Evolutionary conservation across 31 red algal genomes (phyloP).

Genomic region (Odonthalia washingtoniensis): DNA sequence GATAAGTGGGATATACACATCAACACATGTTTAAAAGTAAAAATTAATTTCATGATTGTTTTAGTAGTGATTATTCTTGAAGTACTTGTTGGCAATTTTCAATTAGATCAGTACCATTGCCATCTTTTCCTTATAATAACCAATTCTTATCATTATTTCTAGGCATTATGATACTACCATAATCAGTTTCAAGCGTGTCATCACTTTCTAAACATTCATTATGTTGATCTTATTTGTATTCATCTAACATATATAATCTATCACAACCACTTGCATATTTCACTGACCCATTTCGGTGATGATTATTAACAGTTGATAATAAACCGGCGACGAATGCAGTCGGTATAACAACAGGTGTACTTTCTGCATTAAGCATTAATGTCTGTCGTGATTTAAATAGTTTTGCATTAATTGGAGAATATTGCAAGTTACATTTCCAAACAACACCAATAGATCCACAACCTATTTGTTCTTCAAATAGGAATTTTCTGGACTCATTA

Average conservation of each 20-base stretch:
- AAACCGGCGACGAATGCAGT: too few relatives aligned
- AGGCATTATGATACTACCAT: slow-evolving; percentile 44
- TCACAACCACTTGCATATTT: background rate
- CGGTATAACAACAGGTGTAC: slow-evolving; percentile 12
- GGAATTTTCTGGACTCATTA: slow-evolving; percentile 80
- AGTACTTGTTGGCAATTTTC: slow-evolving; percentile 52
- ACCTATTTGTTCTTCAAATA: slow-evolving; percentile 83
- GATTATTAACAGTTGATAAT: background rate
- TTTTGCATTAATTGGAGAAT: slow-evolving; percentile 94
- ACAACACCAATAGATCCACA: slow-evolving; percentile 90
- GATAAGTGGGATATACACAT: too few relatives aligned
- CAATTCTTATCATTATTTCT: background rate
- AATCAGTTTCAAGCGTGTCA: slow-evolving; percentile 58
- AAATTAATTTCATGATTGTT: slow-evolving; percentile 90
- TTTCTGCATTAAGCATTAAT: slow-evolving; percentile 52
- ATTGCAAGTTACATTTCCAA: slow-evolving; percentile 87
- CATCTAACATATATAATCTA: too few relatives aligned
- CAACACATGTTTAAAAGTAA: slow-evolving; percentile 85
- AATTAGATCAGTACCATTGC: slow-evolving; percentile 33
- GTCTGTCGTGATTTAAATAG: slow-evolving; percentile 74
- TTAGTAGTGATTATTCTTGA: slow-evolving; percentile 80
- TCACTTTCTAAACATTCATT: too few relatives aligned
- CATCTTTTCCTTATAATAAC: background rate
- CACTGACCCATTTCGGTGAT: background rate
- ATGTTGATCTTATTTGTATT: too few relatives aligned